Evolutionary conservation across 2,329 filamentous ascomycete genomes (phyloP).

Genomic region (Aureobasidium vineae): DNA sequence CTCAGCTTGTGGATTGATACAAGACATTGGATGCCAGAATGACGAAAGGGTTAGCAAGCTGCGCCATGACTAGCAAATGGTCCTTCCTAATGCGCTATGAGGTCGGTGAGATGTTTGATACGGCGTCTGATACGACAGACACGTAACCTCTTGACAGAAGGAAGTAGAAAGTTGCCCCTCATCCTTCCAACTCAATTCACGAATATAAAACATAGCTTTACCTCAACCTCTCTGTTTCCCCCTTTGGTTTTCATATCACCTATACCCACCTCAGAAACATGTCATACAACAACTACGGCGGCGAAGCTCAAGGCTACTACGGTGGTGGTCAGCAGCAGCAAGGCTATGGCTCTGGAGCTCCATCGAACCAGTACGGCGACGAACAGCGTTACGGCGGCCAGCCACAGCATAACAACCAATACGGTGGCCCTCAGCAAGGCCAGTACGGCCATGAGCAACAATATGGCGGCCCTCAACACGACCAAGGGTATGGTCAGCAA

Average conservation of each 20-base stretch:
- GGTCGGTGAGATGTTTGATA: constrained; percentile 13
- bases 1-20: neutral
- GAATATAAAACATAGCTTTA: constrained; percentile 8
- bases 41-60: neutral
- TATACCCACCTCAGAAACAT: neutral
- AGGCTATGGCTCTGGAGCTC: constrained; percentile 27
- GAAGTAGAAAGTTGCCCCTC: neutral
- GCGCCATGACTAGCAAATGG: constrained; percentile 22
- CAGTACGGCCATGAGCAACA: constrained; percentile 30
- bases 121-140: constrained; percentile 16
- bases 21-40: neutral
- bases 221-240: neutral
- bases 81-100: constrained; percentile 19
- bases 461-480: constrained; percentile 28
- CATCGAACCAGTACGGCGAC: constrained; percentile 3
- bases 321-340: constrained; percentile 30
- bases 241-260: neutral
- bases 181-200: neutral
- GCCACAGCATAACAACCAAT: constrained; percentile 29
- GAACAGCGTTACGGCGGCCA: constrained; percentile 29
- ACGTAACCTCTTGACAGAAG: neutral
- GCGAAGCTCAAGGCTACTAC: constrained; percentile 29
- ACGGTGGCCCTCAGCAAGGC: constrained; percentile 29
- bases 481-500: constrained; percentile 26
- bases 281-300: constrained; percentile 24